Conservation (phyloP, 805 yeast species). For the Myxozyma lipomycoides region DNA sequence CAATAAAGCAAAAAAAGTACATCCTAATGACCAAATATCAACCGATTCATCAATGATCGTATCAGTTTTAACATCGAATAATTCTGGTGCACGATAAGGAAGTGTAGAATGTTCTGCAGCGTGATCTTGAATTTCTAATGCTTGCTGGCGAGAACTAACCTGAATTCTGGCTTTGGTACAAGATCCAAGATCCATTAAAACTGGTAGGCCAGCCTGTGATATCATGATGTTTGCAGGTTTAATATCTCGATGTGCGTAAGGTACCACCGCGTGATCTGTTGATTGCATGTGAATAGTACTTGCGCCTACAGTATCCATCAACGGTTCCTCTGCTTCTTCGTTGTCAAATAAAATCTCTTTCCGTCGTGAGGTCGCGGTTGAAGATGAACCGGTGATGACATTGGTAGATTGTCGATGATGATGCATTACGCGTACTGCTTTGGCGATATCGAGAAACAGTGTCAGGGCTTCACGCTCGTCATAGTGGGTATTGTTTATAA, state of each 20-base stretch:
- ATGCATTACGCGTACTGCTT: slow-evolving; percentile 77
- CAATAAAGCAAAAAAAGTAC: slow-evolving; percentile 70
- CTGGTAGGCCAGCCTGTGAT: slow-evolving; percentile 67
- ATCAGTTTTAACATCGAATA: slow-evolving; percentile 70
- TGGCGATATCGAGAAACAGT: slow-evolving; percentile 62
- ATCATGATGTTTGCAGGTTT: slow-evolving; percentile 89
- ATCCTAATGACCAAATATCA: slow-evolving; percentile 92
- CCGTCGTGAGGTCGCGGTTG: slow-evolving; percentile 17
- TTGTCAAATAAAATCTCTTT: slow-evolving; percentile 3
- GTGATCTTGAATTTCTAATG: slow-evolving; percentile 70
- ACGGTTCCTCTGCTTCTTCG: slow-evolving; percentile 35
- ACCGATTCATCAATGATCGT: slow-evolving; percentile 64
- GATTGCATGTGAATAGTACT: slow-evolving; percentile 1
- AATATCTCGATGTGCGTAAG: slow-evolving; percentile 81
- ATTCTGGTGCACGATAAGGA: slow-evolving; percentile 87
- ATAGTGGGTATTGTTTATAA: slow-evolving; percentile 51
- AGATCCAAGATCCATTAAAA: slow-evolving; percentile 80
- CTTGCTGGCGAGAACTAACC: slow-evolving; percentile 60
- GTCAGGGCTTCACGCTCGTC: slow-evolving; percentile 61
- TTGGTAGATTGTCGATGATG: slow-evolving; percentile 43
- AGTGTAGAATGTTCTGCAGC: slow-evolving; percentile 82
- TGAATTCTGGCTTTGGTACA: slow-evolving; percentile 58
- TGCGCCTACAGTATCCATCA: slow-evolving; percentile 38
- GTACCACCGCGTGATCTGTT: slow-evolving; percentile 45
- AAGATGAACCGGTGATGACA: not conserved